Evolutionary conservation across 2,329 filamentous ascomycete species (phyloP), one percentile per base, ranked within the genome.

Genomic region (Coniochaeta prunicola): DNA sequence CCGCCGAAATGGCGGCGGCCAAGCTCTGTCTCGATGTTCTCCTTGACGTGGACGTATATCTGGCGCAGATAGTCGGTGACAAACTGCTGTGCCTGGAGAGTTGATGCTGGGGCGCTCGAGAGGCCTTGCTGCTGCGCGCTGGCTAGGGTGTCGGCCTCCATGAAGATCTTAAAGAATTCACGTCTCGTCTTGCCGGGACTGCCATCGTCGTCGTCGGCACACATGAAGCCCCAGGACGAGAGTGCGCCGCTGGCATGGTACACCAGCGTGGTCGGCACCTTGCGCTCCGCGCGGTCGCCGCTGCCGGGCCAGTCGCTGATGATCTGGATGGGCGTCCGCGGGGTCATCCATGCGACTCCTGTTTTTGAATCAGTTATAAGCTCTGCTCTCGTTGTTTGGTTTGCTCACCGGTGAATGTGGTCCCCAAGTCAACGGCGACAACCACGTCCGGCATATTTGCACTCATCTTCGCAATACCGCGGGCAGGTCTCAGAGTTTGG

Each of bases 81-180:
- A 60, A 81, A 77, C 30, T 67, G 74, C 57, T 79, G 71, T 0
- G 80, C 78, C 8, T 80, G 74, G 1, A 64, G 59, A 1, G 76
- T 69, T 12, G 71, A 73, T 4, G 66, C 64, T 0, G 79, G 78
- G 0, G 74, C 74, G 30, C 74, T 73, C n/a, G 71, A 64, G 0
- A 80, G 72, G 12, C 77, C 77, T 31, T 77, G 71, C 4, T 69
- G 67, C 60, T 78, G 77, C 42, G 76, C 76, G 19, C 71, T 68
- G 0, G 65, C 67, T 1, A 83, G 67, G 9, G 74, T 78, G 9
- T 73, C 72, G 4, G 73, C 70, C 57, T 83, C 80, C 15, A 82
- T 73, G 62, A 77, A 82, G 60, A 80, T 80, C 64, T 84, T 83
- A 73, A 84, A 83, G 73, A 81, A 81, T 58, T 82, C 79, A 8